Conservation (phyloP, 2,329 filamentous ascomycete genomes). For the Claviceps capensis region DNA sequence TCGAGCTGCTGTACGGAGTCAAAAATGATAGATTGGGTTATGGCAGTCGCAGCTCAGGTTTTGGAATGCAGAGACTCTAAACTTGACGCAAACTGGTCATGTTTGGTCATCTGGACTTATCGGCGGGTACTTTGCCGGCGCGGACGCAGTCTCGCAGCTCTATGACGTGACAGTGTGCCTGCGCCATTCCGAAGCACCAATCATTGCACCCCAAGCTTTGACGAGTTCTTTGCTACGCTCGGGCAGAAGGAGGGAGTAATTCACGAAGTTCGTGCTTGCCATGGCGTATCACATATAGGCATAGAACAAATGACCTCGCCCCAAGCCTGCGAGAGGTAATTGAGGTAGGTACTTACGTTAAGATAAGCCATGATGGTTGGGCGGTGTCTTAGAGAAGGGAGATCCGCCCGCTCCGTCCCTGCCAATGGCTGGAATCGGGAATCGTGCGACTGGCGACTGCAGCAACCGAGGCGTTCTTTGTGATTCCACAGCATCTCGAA, state of each 20-base stretch:
- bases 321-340: neutral
- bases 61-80: too few species aligned
- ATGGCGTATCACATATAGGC: too few species aligned
- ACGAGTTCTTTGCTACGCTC: too few species aligned
- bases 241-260: too few species aligned
- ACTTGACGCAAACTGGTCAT: too few species aligned
- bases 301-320: neutral
- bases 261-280: too few species aligned
- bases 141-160: too few species aligned
- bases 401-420: neutral
- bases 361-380: neutral
- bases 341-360: neutral
- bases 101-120: too few species aligned
- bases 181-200: neutral
- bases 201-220: neutral
- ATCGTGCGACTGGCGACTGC: neutral
- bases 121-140: too few species aligned
- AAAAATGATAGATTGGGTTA: too few species aligned
- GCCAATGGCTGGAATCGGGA: neutral
- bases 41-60: too few species aligned
- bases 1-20: too few species aligned
- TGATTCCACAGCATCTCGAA: neutral
- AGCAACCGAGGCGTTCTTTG: neutral
- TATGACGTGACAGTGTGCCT: neutral
- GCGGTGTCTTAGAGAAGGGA: neutral